Conservation (phyloP, 169 alveolate species). For the Besnoitia besnoiti region DNA sequence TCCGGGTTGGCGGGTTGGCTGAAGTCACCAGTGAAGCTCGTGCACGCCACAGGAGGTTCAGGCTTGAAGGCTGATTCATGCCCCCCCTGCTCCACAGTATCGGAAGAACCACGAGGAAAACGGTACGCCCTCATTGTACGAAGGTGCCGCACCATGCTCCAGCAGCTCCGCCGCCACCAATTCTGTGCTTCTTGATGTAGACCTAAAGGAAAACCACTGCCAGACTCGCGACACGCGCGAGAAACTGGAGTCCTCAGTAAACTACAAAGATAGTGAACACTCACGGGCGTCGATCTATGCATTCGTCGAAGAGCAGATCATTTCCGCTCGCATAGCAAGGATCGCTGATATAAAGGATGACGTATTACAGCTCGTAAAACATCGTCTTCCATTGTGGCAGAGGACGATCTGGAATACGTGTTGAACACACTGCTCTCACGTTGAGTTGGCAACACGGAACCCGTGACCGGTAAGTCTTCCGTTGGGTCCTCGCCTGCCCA, state of each 20-base stretch:
- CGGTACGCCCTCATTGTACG: background rate
- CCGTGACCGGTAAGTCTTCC: too few relatives aligned
- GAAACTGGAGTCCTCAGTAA: background rate
- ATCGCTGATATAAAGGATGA: too few relatives aligned
- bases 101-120: background rate
- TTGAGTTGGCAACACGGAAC: too few relatives aligned
- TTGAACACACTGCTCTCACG: too few relatives aligned
- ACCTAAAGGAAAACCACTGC: background rate
- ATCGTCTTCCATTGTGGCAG: too few relatives aligned
- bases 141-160: background rate
- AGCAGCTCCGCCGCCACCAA: background rate
- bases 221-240: background rate
- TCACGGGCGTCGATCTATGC: too few relatives aligned
- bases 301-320: too few relatives aligned
- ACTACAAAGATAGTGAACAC: too few relatives aligned
- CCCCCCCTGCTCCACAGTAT: background rate
- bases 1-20: background rate
- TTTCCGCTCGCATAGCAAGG: too few relatives aligned
- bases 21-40: background rate
- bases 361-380: too few relatives aligned
- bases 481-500: too few relatives aligned
- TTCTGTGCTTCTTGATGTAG: background rate
- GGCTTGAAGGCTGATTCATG: background rate
- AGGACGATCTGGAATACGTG: too few relatives aligned
- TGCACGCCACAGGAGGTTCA: background rate